Percentiles rank a stretch among this genome's conserved stretches.
These are phyloP conservation scores for Verticillium alfalfae DNA, from an alignment of 2,329 filamentous ascomycete species.

Conservation along the genomic window DNA sequence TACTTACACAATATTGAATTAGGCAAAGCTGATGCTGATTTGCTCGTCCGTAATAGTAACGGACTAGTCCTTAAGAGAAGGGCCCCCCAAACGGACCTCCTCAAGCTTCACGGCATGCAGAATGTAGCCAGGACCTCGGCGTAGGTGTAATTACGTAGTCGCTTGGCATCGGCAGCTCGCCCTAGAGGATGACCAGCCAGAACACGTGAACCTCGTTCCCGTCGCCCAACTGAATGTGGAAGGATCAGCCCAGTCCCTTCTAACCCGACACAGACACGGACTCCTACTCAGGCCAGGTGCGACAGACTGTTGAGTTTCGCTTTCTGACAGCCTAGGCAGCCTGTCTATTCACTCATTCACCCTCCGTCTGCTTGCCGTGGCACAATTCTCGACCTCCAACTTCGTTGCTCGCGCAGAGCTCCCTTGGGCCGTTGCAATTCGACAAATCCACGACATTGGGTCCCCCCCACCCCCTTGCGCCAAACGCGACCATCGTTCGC, in stretches of 20 bases:
- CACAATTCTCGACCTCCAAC: not conserved
- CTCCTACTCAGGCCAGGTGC: not conserved
- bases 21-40: too few relatives aligned
- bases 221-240: not conserved
- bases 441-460: not conserved
- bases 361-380: not conserved
- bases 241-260: not conserved
- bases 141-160: conserved; percentile 7
- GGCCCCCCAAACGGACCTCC: not conserved
- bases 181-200: not conserved
- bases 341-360: not conserved
- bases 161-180: conserved; percentile 7
- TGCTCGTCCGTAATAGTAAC: not conserved
- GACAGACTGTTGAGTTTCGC: not conserved
- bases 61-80: not conserved
- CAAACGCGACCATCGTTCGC: not conserved
- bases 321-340: not conserved
- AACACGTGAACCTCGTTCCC: not conserved
- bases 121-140: conserved; percentile 1
- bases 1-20: too few relatives aligned
- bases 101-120: not conserved
- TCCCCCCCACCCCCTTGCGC: not conserved
- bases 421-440: not conserved
- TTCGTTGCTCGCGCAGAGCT: not conserved
- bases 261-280: not conserved